phyloP scores from a whole-genome alignment of 306 rosid genomes.

The Potentilla sterilis region DNA sequence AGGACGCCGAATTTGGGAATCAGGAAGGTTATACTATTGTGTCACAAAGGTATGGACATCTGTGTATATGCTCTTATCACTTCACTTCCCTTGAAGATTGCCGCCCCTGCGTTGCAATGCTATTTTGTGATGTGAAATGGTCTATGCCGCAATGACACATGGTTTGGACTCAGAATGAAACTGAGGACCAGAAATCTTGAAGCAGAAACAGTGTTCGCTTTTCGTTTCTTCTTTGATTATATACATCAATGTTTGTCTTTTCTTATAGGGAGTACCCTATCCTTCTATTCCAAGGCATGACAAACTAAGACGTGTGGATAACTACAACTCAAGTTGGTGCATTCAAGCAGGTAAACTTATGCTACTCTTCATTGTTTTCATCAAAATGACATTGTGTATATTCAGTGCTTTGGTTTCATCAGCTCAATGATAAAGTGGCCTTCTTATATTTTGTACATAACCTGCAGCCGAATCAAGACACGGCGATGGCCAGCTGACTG shows the following conservation, averaged over 20 bases:
- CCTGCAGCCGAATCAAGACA: conserved; percentile 67
- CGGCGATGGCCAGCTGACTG: conserved; percentile 49
- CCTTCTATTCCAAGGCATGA: conserved; percentile 47
- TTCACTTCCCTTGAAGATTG: not conserved
- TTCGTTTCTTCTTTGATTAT: not conserved
- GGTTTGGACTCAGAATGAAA: not conserved
- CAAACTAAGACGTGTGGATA: conserved; percentile 55
- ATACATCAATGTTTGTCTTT: not conserved
- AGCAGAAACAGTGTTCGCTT: not conserved
- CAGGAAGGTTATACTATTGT: conserved; percentile 58
- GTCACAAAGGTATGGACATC: conserved; percentile 54
- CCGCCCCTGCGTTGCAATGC: not conserved
- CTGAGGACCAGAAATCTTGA: not conserved
- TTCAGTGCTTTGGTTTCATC: not conserved
- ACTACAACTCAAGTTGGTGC: conserved; percentile 71
- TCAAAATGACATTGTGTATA: not conserved
- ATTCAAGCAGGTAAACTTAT: conserved; percentile 50
- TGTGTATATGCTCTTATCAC: not conserved
- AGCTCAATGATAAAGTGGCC: not conserved
- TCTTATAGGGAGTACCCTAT: conserved; percentile 48
- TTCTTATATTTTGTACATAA: conserved; percentile 16
- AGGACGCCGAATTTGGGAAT: conserved; percentile 65
- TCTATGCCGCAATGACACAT: not conserved
- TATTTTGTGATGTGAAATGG: not conserved
- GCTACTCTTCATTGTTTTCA: not conserved